Conservation (phyloP, 2,329 filamentous ascomycete genomes). For the Ophiostoma sp. region DNA sequence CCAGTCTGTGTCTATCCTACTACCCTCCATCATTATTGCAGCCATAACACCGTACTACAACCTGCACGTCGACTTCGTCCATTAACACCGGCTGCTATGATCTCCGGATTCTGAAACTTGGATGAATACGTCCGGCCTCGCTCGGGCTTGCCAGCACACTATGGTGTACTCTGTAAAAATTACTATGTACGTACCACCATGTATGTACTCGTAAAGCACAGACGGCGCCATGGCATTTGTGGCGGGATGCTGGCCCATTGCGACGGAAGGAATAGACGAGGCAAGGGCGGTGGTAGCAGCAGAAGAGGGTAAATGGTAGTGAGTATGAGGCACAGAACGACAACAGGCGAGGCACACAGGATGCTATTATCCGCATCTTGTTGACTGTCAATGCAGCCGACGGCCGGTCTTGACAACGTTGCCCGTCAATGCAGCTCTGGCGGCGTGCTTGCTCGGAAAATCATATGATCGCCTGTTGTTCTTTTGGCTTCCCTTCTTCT, state of each 20-base stretch:
- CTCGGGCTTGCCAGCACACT: not conserved
- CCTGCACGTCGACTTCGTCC: not conserved
- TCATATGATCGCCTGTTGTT: not conserved
- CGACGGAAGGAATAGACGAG: constrained; percentile 3
- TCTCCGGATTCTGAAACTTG: constrained; percentile 5
- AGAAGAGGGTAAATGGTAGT: too few species aligned
- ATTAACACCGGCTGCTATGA: constrained; percentile 6
- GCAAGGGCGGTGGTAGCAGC: too few species aligned
- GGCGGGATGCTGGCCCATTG: not conserved
- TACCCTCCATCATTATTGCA: too few species aligned
- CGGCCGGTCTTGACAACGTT: not conserved
- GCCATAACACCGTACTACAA: not conserved
- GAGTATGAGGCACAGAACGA: not conserved
- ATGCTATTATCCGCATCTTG: not conserved
- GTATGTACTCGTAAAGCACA: not conserved
- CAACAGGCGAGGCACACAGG: not conserved
- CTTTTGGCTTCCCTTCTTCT: not conserved
- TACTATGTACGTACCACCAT: not conserved
- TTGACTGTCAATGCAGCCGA: not conserved
- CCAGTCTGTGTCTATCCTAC: too few species aligned
- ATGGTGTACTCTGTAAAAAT: too few species aligned
- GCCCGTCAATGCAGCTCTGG: not conserved
- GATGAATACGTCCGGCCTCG: constrained; percentile 11
- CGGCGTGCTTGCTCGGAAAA: not conserved
- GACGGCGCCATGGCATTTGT: not conserved